Conservation (phyloP, 768 basidiomycete species). For the Lanmaoa pseudosensibilis region DNA sequence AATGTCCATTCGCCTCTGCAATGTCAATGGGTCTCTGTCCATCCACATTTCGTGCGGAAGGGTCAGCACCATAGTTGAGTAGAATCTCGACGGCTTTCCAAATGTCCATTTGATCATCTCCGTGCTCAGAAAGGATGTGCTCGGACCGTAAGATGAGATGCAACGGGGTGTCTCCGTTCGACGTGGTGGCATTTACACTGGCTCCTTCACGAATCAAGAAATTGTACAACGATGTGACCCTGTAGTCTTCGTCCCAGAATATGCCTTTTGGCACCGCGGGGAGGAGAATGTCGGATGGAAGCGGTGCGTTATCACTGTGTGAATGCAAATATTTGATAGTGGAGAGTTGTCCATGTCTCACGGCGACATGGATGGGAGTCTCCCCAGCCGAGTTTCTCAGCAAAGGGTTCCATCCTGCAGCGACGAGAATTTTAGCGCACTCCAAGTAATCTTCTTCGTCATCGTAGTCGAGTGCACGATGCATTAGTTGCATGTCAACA, state of each 20-base stretch:
- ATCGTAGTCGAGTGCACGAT: neutral
- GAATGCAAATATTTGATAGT: neutral
- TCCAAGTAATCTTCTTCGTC: neutral
- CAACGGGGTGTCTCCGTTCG: neutral
- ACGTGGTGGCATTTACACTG: neutral
- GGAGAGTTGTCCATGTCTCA: neutral
- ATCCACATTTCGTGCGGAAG: neutral
- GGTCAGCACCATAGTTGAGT: neutral
- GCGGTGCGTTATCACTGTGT: neutral
- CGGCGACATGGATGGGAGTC: neutral
- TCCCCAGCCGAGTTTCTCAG: neutral
- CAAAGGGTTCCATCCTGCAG: neutral
- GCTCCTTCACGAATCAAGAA: neutral
- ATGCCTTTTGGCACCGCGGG: neutral
- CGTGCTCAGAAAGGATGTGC: neutral
- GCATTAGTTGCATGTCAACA: neutral
- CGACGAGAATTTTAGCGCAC: neutral
- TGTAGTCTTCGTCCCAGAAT: too few species aligned
- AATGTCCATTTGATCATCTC: fast-evolving
- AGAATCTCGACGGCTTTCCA: neutral
- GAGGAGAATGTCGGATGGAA: neutral
- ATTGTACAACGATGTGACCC: neutral
- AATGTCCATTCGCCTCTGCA: neutral
- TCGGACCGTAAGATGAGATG: neutral
- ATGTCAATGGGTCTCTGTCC: neutral